Base-by-base conservation (phyloP, 2,329 filamentous ascomycete species). In the Diplodia corticola region DNA sequence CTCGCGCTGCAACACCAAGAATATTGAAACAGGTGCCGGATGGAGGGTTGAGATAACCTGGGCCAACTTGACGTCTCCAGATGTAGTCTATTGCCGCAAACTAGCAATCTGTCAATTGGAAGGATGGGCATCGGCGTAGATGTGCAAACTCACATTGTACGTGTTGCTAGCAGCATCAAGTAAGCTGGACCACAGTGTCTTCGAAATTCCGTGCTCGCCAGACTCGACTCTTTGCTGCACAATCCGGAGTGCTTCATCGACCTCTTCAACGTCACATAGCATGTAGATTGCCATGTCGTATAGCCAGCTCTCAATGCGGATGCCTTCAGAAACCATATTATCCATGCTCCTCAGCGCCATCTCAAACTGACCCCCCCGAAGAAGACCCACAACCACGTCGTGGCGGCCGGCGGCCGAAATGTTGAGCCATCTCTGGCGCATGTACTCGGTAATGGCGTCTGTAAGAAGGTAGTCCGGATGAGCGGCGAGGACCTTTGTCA, bases 391-490 rank as follows among this genome's bases (percentile, higher is more conserved):
- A 1, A 90, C 85, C 22, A 96, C 82, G 73, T 86, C 87, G 71
- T 91, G 86, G 74, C 85, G 86, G 9, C 88, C 89, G 6, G 84
- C 81, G 12, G 83, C 84, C 49, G 83, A 86, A 9, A 91, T 79
- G 9, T 81, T 80, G 63, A 90, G 84, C 91, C 92, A 96, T 69
- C 87, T 84, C 65, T 87, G 83, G 72, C 87, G 86, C 90, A 95
- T 92, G 65, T 89, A 88, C 64, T 86, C 80, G 46, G 97, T 80
- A 3, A 97, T 83, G 40, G 89, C 83, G 63, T 86, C 85, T 40
- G 93, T 88, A 26, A 95, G 80, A 5, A 92, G 70, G 71, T 96
- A 94, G 77, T 98, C 91, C 0, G 94, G 92, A 75, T 98, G 95
- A 9, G 95, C 86, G 0, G 91, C 87, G 26, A 97, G 82, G 5